Percentiles rank a stretch among this genome's conserved stretches.
Evolutionary conservation across 140 eudicot genomes (phyloP).

Genomic region (Erigeron philadelphicus): DNA sequence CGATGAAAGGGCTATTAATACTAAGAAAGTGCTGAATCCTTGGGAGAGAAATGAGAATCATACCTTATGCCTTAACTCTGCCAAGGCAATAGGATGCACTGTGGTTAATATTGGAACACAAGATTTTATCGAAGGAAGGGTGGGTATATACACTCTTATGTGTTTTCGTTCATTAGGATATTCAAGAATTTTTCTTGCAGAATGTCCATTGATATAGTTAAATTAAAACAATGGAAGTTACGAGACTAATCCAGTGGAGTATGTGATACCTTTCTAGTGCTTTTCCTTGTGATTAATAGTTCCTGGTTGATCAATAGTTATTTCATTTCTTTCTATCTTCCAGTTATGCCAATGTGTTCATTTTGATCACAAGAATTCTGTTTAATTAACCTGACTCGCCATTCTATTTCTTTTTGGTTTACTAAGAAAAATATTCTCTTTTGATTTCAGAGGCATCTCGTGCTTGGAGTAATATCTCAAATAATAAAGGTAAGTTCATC

Average conservation of each 20-base stretch:
- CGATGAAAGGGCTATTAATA: constrained; percentile 87
- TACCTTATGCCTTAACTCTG: constrained; percentile 89
- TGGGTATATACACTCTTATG: constrained; percentile 34
- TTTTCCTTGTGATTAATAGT: neutral
- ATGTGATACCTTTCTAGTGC: neutral
- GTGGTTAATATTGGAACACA: constrained; percentile 95
- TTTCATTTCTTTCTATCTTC: constrained; percentile 1
- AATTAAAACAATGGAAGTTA: too few species aligned
- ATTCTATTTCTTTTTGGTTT: neutral
- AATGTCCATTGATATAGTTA: neutral
- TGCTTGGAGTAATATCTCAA: constrained; percentile 93
- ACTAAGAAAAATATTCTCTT: constrained; percentile 20
- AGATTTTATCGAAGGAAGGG: constrained; percentile 97
- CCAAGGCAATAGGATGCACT: constrained; percentile 97
- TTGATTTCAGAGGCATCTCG: constrained; percentile 84
- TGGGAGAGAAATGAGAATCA: constrained; percentile 99
- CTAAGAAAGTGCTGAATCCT: constrained; percentile 75
- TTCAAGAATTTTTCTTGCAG: neutral
- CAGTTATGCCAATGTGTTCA: neutral
- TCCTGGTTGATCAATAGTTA: neutral
- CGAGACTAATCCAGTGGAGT: too few species aligned
- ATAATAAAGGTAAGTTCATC: constrained; percentile 64
- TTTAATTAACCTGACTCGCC: constrained; percentile 5
- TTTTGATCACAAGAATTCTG: neutral
- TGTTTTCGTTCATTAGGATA: constrained; percentile 10